These are phyloP conservation scores for Fusarium tuaranense DNA, from an alignment of 2,329 filamentous ascomycete species.

Conservation along the genomic window DNA sequence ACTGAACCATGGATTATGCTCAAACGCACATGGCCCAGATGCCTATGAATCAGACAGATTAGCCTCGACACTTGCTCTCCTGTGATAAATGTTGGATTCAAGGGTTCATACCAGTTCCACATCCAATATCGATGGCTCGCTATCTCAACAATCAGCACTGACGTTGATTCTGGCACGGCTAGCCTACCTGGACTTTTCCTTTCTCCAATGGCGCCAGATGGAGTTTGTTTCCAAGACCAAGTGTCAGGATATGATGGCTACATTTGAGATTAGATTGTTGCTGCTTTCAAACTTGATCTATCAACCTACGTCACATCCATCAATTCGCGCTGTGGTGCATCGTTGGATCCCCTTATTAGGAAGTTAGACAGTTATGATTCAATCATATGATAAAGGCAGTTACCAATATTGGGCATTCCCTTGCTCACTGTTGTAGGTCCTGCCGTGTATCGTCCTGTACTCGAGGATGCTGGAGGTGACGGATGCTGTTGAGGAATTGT, in stretches of 20 bases:
- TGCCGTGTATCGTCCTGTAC: conserved; percentile 38
- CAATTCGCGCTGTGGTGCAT: conserved; percentile 35
- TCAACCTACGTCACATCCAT: conserved; percentile 36
- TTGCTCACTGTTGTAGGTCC: conserved; percentile 40
- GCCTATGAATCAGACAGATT: background rate
- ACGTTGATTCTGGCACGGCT: background rate
- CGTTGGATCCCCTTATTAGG: conserved; percentile 35
- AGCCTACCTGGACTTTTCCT: conserved; percentile 38
- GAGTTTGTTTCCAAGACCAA: conserved; percentile 37
- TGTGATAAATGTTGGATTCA: no score
- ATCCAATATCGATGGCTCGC: conserved; percentile 61
- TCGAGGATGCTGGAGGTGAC: conserved; percentile 37
- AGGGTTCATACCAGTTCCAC: conserved; percentile 61
- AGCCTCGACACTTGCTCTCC: background rate
- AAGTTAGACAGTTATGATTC: background rate
- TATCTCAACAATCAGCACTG: conserved; percentile 15
- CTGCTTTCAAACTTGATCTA: fast-evolving
- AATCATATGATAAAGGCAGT: fast-evolving
- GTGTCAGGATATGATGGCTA: conserved; percentile 38
- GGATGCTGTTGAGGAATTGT: conserved; percentile 33
- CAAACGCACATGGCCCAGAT: conserved; percentile 62
- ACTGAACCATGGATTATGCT: fast-evolving
- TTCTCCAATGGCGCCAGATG: conserved; percentile 36
- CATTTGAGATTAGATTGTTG: background rate
- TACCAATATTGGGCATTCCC: conserved; percentile 44